phyloP scores from a whole-genome alignment of 2,329 filamentous ascomycete genomes.

The Aspergillus japonicus region DNA sequence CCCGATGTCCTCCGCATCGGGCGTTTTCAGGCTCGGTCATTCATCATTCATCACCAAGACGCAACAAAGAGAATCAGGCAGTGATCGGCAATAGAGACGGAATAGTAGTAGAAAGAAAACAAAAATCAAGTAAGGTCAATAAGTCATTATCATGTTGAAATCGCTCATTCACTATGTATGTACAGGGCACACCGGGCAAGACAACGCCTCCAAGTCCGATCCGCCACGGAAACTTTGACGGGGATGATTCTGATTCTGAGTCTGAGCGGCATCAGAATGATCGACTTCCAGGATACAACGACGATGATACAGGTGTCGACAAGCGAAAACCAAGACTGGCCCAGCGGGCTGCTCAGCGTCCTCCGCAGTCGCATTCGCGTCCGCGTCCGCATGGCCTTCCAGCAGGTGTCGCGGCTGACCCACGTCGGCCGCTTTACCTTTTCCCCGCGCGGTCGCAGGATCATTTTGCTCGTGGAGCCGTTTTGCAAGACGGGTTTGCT shows the following conservation, averaged over 20 bases:
- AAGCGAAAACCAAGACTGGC: constrained; percentile 48
- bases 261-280: background rate
- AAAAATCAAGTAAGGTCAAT: constrained; percentile 4
- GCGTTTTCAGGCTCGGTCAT: background rate
- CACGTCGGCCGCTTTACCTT: constrained; percentile 40
- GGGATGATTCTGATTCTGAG: background rate
- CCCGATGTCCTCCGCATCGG: background rate
- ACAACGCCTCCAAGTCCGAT: constrained; percentile 26
- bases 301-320: constrained; percentile 50
- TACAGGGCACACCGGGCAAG: constrained; percentile 37
- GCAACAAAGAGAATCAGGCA: background rate
- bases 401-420: constrained; percentile 18
- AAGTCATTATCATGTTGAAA: constrained; percentile 8
- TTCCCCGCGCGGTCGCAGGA: constrained; percentile 32
- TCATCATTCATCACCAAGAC: background rate
- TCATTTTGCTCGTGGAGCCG: constrained; percentile 30
- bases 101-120: constrained; percentile 17
- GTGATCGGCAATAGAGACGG: background rate
- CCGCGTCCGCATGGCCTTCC: constrained; percentile 17
- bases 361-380: constrained; percentile 1
- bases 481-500: constrained; percentile 30
- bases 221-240: constrained; percentile 20
- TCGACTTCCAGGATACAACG: constrained; percentile 41
- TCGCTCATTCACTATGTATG: constrained; percentile 35
- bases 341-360: constrained; percentile 11